These are phyloP conservation scores for Colletotrichum euphorbiae DNA, from an alignment of 2,329 filamentous ascomycete genomes.

Conservation along the genomic window DNA sequence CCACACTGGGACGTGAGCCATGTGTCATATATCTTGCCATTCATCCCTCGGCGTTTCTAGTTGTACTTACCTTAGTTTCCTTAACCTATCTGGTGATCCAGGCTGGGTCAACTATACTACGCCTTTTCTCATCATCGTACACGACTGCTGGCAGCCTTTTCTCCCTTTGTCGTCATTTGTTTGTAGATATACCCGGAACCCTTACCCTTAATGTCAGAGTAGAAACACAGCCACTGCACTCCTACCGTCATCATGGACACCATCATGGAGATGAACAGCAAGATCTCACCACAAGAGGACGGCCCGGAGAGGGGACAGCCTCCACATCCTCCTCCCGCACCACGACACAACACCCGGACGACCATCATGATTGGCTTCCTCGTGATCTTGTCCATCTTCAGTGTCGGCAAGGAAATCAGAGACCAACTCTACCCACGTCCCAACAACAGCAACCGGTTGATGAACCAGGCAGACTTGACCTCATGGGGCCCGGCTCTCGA, in stretches of 20 bases:
- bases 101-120: background rate
- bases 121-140: background rate
- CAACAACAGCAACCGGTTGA: background rate
- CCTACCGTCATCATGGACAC: background rate
- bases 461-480: background rate
- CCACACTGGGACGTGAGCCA: background rate
- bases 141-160: constrained; percentile 22
- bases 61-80: too few relatives aligned
- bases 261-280: constrained; percentile 20
- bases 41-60: constrained; percentile 13
- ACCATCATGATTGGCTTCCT: constrained; percentile 28
- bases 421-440: background rate
- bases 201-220: constrained; percentile 9
- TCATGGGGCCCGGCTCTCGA: constrained; percentile 39
- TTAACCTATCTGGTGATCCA: background rate
- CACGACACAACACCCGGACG: background rate
- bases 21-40: constrained; percentile 9
- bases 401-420: constrained; percentile 29
- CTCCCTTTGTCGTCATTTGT: background rate
- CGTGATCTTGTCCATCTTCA: constrained; percentile 37
- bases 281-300: constrained; percentile 16
- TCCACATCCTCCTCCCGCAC: background rate
- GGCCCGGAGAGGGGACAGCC: background rate
- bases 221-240: background rate
- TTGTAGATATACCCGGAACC: background rate